Evolutionary conservation across 768 basidiomycete genomes (phyloP), one percentile per base, ranked within the genome.

Genomic region (Pholiota molesta): DNA sequence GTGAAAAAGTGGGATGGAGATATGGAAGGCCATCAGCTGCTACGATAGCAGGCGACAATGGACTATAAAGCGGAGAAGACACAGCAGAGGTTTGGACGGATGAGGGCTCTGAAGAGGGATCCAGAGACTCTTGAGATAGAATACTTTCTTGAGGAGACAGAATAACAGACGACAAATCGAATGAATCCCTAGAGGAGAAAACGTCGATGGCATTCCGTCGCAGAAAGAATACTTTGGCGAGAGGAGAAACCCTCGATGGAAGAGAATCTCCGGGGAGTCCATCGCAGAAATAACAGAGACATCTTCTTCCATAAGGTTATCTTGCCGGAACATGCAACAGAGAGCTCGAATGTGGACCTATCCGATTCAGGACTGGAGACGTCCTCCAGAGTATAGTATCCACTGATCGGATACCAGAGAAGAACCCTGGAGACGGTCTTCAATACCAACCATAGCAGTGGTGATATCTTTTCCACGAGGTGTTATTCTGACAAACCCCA

Each of bases 401-500:
- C 17, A 31, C 47, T n/a, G n/a, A 40, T 29, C 26, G 8, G 33
- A 37, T 5, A 10, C 13, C 14, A 51, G 21, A 58, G 57, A 19
- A 47, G 28, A 44, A 23, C 8, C 35, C 47, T 51, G 37, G 57
- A 26, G 47, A 23, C 31, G n/a, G 19, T 58, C 33, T 35, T 44
- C 47, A 16, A 28, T 9, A 26, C 23, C 35, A 9, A 26, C 9
- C 8, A 11, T 13, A 14, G 47, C 57, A 37, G 29, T 28, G 14
- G 57, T 58, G 31, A 58, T 51, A 26, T 58, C 57, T 26, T 58
- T 39, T 58, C 57, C n/a, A 58, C 16, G 35, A 47, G 28, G 29
- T 39, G 16, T 44, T 47, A 16, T 37, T 28, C 28, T 17, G 56
- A 44, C 28, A 21, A 33, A 31, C n/a, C n/a, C 5, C 16, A 29